Percentiles rank a stretch among this genome's conserved stretches.
Conservation (phyloP, 73 alveolate genomes). For the Paramecium sexaurelia region DNA sequence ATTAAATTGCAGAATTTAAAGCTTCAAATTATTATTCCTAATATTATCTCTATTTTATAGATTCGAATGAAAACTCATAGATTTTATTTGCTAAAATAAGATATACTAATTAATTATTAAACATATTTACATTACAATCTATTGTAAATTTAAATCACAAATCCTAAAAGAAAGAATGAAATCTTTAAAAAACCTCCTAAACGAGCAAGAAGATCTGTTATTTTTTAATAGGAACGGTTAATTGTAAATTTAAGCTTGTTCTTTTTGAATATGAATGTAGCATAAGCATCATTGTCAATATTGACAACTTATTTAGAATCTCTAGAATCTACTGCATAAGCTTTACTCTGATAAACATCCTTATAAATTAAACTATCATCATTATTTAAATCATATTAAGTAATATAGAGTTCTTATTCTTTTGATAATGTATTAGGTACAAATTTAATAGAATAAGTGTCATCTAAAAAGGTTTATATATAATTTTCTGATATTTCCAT, state of each 20-base stretch:
- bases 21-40: not conserved
- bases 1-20: not conserved
- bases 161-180: not conserved
- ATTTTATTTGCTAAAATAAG: not conserved
- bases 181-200: conserved; percentile 3
- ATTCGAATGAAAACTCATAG: conserved; percentile 8
- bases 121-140: not conserved
- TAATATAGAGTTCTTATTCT: not conserved
- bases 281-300: not conserved
- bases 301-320: not conserved
- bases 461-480: not conserved
- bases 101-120: not conserved
- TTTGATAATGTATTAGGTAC: not conserved
- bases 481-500: not conserved
- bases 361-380: not conserved
- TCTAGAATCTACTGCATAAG: not conserved
- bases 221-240: not conserved
- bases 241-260: not conserved
- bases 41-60: not conserved
- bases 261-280: not conserved
- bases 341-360: not conserved
- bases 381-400: not conserved
- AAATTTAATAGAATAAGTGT: not conserved
- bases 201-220: conserved; percentile 19
- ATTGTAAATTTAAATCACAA: not conserved